Evolutionary conservation across 1,139 yeast species (phyloP).

Genomic region (Pneumocystis carinii): DNA sequence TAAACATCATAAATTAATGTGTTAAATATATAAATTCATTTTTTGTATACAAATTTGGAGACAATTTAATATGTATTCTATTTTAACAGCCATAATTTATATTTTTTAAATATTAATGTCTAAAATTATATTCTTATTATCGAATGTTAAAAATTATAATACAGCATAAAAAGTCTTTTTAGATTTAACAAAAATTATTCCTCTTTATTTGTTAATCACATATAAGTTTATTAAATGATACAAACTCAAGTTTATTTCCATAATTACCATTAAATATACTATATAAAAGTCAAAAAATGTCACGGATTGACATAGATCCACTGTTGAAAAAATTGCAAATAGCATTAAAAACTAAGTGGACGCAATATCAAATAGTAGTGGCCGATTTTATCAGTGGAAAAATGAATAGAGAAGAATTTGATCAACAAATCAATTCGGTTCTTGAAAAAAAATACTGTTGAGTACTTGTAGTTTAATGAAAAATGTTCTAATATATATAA

Average conservation of each 20-base stretch:
- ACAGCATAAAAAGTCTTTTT: background rate
- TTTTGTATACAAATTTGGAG: background rate
- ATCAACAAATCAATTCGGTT: background rate
- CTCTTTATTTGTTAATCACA: background rate
- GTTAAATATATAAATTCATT: too few relatives aligned
- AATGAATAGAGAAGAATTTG: background rate
- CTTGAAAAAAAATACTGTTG: background rate
- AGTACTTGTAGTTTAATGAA: background rate
- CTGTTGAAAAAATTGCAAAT: background rate
- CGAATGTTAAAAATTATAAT: background rate
- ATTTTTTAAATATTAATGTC: background rate
- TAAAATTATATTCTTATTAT: background rate
- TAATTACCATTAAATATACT: background rate
- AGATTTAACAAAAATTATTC: background rate
- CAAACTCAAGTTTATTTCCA: background rate
- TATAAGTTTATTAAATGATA: background rate
- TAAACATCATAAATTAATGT: too few relatives aligned
- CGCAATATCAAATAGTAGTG: background rate
- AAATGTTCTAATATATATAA: background rate
- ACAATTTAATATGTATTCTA: too few relatives aligned
- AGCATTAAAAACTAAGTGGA: background rate
- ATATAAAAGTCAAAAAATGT: background rate
- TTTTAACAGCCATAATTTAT: background rate
- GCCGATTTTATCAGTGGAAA: background rate
- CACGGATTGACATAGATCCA: background rate